These are phyloP conservation scores for Juncus effusus DNA, from an alignment of 176 grass and related monocot species.

Conservation along the genomic window DNA sequence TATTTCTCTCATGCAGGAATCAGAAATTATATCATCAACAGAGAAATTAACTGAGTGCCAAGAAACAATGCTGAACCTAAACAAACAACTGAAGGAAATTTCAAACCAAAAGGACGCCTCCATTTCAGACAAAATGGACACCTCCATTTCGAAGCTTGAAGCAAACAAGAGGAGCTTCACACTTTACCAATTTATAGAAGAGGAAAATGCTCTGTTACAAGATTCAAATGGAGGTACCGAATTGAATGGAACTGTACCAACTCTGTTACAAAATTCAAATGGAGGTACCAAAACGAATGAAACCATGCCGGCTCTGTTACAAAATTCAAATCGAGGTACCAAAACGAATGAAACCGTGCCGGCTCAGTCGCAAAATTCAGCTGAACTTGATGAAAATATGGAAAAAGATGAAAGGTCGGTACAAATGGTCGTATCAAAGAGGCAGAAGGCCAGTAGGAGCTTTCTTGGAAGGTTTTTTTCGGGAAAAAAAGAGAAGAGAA, in stretches of 20 bases:
- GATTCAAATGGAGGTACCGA: slow-evolving; percentile 12
- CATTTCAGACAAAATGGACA: slow-evolving; percentile 19
- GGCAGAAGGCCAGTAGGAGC: slow-evolving; percentile 44
- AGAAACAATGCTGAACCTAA: slow-evolving; percentile 54
- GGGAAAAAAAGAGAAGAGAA: slow-evolving; percentile 43
- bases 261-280: no score
- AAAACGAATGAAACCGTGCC: not conserved
- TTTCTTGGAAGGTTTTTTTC: slow-evolving; percentile 59
- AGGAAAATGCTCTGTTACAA: slow-evolving; percentile 7
- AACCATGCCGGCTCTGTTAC: not conserved
- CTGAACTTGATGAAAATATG: not conserved
- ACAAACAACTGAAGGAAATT: slow-evolving; percentile 55
- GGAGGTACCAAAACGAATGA: no score
- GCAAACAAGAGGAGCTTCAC: not conserved
- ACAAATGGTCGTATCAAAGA: slow-evolving; percentile 24
- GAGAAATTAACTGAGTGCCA: slow-evolving; percentile 74
- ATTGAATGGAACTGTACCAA: not conserved
- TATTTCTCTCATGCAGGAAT: slow-evolving; percentile 35
- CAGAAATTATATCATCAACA: slow-evolving; percentile 38
- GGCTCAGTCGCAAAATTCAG: not conserved
- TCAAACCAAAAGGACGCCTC: slow-evolving; percentile 21
- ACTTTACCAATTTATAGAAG: slow-evolving; percentile 12
- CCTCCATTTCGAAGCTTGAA: slow-evolving; percentile 29
- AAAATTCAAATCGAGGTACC: no score
- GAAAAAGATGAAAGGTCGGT: not conserved